Conservation (phyloP, 148 eudicot genomes). For the Salicornia ramosissima region DNA sequence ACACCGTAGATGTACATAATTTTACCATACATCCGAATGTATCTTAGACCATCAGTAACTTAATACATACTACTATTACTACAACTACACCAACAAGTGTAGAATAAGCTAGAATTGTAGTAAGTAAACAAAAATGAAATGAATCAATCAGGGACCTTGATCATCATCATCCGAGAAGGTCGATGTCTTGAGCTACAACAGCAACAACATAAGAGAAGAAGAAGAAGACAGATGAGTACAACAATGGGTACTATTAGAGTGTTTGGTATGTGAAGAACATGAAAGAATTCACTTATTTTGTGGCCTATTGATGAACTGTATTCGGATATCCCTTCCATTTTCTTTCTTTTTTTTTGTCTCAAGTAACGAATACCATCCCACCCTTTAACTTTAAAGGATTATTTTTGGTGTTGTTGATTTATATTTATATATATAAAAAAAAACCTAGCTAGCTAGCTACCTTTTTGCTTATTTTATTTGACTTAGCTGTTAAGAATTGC, state of each 20-base stretch:
- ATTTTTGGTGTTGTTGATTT: not conserved
- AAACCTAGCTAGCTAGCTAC: no score
- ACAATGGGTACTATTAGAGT: not conserved
- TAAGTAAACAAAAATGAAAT: not conserved
- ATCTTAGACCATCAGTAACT: no score
- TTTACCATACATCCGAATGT: no score
- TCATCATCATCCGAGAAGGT: slow-evolving; percentile 10
- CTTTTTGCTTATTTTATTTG: no score
- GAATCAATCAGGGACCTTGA: not conserved
- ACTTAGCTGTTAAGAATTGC: no score
- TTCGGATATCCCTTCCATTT: not conserved
- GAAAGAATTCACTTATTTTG: not conserved
- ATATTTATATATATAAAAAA: no score
- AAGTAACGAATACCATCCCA: not conserved
- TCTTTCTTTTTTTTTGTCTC: not conserved
- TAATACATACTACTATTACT: no score
- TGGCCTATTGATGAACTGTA: not conserved
- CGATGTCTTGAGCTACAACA: not conserved
- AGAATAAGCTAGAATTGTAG: not conserved
- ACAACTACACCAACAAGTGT: not conserved
- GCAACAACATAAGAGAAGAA: slow-evolving; percentile 5
- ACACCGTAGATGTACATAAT: no score
- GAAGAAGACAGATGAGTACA: not conserved
- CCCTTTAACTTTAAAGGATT: no score
- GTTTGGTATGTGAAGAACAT: not conserved